Percentiles rank a stretch among this genome's conserved stretches.
Conservation (phyloP, 441 rosid genomes). For the Lepidium campestre region DNA sequence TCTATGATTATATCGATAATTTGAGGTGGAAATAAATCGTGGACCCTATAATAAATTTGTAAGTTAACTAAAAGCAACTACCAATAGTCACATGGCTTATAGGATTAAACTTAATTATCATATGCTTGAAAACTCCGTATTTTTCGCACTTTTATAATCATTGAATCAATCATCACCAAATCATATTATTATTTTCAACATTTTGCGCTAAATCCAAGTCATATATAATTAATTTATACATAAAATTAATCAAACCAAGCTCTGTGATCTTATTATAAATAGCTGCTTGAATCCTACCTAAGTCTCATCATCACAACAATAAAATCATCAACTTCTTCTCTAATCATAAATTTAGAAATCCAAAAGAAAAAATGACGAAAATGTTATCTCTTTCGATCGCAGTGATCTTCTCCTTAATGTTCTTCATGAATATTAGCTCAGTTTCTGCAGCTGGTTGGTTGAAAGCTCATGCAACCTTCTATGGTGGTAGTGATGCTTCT, state of each 20-base stretch:
- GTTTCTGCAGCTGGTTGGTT: conserved; percentile 54
- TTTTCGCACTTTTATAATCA: conserved; percentile 19
- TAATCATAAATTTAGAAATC: not conserved
- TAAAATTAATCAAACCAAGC: not conserved
- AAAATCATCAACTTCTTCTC: conserved; percentile 8
- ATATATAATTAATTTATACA: not conserved
- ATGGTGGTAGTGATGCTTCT: conserved; percentile 68
- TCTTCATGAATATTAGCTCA: not conserved
- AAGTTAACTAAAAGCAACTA: not conserved
- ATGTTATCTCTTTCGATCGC: not conserved
- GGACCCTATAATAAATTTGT: too few relatives aligned
- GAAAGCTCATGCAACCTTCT: conserved; percentile 70
- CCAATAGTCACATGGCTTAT: conserved; percentile 25
- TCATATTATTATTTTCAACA: conserved; percentile 10
- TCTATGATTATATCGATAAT: too few relatives aligned
- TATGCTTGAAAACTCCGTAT: conserved; percentile 19
- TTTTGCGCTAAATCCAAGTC: conserved; percentile 19
- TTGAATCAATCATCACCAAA: conserved; percentile 22
- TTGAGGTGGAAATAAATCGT: too few relatives aligned
- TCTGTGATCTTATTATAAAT: conserved; percentile 4
- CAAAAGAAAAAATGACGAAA: conserved; percentile 24
- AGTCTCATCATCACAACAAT: conserved; percentile 14
- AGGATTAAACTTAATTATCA: conserved; percentile 9
- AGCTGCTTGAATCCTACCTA: not conserved
- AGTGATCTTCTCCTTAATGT: conserved; percentile 21